Evolutionary conservation across 2,329 filamentous ascomycete species (phyloP).

Genomic region (Ascochyta koolunga): DNA sequence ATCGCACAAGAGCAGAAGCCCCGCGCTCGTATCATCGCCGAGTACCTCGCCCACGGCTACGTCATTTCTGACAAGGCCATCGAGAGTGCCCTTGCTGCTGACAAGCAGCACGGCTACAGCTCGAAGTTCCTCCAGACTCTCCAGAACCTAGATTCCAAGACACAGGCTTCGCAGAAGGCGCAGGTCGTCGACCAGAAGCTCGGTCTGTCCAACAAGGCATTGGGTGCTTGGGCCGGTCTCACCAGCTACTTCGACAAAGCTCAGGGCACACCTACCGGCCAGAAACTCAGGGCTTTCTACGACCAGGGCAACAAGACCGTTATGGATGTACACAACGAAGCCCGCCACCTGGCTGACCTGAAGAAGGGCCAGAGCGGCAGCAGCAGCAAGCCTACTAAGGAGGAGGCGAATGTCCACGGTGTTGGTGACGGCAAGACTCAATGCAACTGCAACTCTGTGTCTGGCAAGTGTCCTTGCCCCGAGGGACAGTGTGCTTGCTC

Average conservation of each 20-base stretch:
- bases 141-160: constrained; percentile 78
- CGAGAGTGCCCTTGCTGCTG: constrained; percentile 82
- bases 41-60: constrained; percentile 97
- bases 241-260: constrained; percentile 96
- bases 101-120: constrained; percentile 87
- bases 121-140: constrained; percentile 79
- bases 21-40: constrained; percentile 87
- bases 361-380: constrained; percentile 61
- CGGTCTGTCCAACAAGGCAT: constrained; percentile 76
- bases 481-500: constrained; percentile 57
- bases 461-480: too few species aligned
- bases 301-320: constrained; percentile 84
- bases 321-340: constrained; percentile 91
- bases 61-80: constrained; percentile 78
- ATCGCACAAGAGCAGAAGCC: constrained; percentile 97
- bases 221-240: constrained; percentile 69
- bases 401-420: too few species aligned
- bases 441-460: too few species aligned
- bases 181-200: constrained; percentile 84
- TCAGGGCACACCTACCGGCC: constrained; percentile 81
- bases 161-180: constrained; percentile 86
- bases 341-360: constrained; percentile 82
- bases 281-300: constrained; percentile 89
- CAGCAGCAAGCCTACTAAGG: constrained; percentile 26
- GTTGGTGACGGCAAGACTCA: too few species aligned